These are phyloP conservation scores for Aspergillus panamensis DNA, from an alignment of 495 filamentous ascomycete species.

Conservation along the genomic window DNA sequence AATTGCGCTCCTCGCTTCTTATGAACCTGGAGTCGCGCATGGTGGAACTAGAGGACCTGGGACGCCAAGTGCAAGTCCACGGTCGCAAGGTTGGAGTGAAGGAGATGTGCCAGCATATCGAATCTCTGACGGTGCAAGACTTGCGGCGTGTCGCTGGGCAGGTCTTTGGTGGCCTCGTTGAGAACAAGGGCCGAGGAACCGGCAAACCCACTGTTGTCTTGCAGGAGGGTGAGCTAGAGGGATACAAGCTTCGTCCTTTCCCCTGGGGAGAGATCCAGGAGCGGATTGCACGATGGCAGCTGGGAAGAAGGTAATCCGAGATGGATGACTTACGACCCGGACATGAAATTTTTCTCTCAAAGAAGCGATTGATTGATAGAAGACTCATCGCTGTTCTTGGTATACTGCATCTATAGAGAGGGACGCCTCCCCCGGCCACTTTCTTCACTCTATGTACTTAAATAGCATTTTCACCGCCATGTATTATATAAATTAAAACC, in stretches of 20 bases:
- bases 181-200: slow-evolving; percentile 73
- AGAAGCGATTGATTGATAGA: not conserved
- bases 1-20: slow-evolving; percentile 81
- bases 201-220: slow-evolving; percentile 93
- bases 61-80: slow-evolving; percentile 92
- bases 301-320: slow-evolving; percentile 60
- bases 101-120: slow-evolving; percentile 90
- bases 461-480: slow-evolving; percentile 11
- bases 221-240: slow-evolving; percentile 64
- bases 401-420: slow-evolving; percentile 12
- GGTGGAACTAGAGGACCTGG: slow-evolving; percentile 98
- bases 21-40: slow-evolving; percentile 98
- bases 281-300: slow-evolving; percentile 74
- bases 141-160: slow-evolving; percentile 77
- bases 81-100: slow-evolving; percentile 83
- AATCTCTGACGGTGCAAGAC: slow-evolving; percentile 75
- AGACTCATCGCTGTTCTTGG: not conserved
- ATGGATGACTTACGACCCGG: not conserved
- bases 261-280: slow-evolving; percentile 89
- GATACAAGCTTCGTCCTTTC: slow-evolving; percentile 49
- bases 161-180: slow-evolving; percentile 72
- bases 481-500: slow-evolving; percentile 15
- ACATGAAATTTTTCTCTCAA: not conserved
- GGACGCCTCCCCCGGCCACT: not conserved
- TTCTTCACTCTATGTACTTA: slow-evolving; percentile 26